These are phyloP conservation scores for Themeda triandra DNA, from an alignment of 176 grass and related monocot genomes.

Conservation along the genomic window DNA sequence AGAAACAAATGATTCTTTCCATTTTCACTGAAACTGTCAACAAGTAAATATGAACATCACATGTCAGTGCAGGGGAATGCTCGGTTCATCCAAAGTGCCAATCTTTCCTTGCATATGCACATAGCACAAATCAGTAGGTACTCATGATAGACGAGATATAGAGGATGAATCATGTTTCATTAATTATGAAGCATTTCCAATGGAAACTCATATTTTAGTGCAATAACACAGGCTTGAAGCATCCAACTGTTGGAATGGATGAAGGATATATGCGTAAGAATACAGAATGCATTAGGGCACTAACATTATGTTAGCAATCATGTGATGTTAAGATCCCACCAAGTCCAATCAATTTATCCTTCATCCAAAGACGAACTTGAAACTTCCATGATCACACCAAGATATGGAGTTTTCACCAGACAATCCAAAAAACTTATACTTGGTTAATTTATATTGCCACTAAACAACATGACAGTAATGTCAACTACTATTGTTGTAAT, in stretches of 20 bases:
- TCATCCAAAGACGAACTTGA: background rate
- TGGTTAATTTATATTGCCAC: background rate
- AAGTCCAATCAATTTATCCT: background rate
- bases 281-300: background rate
- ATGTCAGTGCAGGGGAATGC: background rate
- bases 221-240: background rate
- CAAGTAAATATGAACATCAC: background rate
- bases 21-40: background rate
- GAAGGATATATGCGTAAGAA: background rate
- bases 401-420: background rate
- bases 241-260: background rate
- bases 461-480: background rate
- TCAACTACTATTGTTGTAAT: background rate
- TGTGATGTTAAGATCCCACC: background rate
- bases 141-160: background rate
- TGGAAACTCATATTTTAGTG: background rate
- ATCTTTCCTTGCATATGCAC: background rate
- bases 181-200: background rate
- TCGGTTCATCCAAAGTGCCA: background rate
- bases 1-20: slow-evolving; percentile 2
- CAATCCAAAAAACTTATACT: background rate
- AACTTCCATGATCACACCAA: background rate
- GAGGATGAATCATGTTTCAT: background rate
- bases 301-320: background rate
- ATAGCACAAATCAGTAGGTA: background rate